A percentile compares a stretch with the other conserved stretches of the same genome.
Conservation (phyloP, 805 yeast species). For the Ogataea sp. region DNA sequence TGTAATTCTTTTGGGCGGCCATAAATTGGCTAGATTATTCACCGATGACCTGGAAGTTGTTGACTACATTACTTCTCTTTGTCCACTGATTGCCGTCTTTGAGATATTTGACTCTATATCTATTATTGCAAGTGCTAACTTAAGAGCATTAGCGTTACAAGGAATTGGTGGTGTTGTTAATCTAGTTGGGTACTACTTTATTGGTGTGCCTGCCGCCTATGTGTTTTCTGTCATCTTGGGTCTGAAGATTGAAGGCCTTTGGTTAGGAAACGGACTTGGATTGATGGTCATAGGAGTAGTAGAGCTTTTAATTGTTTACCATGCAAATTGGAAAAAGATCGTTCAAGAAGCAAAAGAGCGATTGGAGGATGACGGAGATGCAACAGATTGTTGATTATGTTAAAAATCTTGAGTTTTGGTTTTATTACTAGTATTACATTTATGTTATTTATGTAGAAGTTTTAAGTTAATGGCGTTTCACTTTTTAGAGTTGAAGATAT, state of each 20-base stretch:
- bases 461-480: no score
- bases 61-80: conserved; percentile 38
- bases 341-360: conserved; percentile 22
- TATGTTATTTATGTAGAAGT: no score
- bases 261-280: conserved; percentile 70
- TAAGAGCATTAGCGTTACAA: conserved; percentile 74
- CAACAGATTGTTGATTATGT: no score
- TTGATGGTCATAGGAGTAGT: conserved; percentile 42
- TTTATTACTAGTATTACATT: no score
- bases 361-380: conserved; percentile 2
- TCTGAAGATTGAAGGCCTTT: conserved; percentile 51
- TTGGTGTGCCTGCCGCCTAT: conserved; percentile 64
- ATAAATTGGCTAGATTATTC: conserved; percentile 48
- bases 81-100: conserved; percentile 59
- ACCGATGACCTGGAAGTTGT: conserved; percentile 55
- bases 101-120: conserved; percentile 67
- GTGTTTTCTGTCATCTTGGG: conserved; percentile 43
- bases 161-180: conserved; percentile 64
- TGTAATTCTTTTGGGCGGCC: conserved; percentile 36
- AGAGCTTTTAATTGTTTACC: conserved; percentile 38
- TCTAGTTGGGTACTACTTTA: conserved; percentile 58
- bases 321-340: conserved; percentile 46
- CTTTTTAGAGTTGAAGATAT: no score
- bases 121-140: conserved; percentile 61
- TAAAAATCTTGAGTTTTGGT: no score